Percentiles rank a stretch among this genome's conserved stretches.
Conservation (phyloP, 2,329 filamentous ascomycete genomes). For the Paraphoma sp. region DNA sequence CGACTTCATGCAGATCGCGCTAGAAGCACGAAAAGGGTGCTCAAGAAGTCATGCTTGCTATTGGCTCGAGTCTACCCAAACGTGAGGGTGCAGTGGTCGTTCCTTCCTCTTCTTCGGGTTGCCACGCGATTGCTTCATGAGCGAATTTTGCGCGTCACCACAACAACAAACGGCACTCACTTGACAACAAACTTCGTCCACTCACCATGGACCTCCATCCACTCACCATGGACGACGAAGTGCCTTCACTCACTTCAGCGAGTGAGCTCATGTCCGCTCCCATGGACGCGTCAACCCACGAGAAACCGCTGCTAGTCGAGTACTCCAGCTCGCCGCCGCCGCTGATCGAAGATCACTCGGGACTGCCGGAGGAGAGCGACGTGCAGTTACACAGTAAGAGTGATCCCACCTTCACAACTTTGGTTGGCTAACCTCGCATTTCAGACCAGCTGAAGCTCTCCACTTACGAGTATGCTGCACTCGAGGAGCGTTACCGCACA, state of each 20-base stretch:
- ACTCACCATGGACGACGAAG: neutral
- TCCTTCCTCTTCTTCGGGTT: conserved; percentile 1
- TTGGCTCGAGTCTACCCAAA: no score
- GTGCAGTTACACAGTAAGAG: conserved; percentile 5
- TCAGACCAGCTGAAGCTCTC: conserved; percentile 18
- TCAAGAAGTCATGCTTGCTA: no score
- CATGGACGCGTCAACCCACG: neutral
- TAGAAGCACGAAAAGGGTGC: no score
- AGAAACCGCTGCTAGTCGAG: neutral
- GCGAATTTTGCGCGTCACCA: neutral
- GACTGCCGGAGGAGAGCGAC: neutral
- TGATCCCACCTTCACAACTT: neutral
- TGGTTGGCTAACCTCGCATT: conserved; percentile 1
- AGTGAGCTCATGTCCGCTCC: neutral
- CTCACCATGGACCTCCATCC: neutral
- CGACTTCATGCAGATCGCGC: no score
- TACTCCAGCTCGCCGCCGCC: conserved; percentile 7
- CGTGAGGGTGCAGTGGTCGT: neutral
- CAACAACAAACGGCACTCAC: neutral
- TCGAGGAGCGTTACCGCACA: conserved; percentile 13
- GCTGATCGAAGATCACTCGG: conserved; percentile 1
- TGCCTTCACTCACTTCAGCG: neutral
- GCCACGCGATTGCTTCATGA: neutral
- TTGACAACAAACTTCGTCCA: neutral
- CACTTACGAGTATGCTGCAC: conserved; percentile 11